Conservation (phyloP, 2,329 filamentous ascomycete genomes). For the Cercospora sp. region DNA sequence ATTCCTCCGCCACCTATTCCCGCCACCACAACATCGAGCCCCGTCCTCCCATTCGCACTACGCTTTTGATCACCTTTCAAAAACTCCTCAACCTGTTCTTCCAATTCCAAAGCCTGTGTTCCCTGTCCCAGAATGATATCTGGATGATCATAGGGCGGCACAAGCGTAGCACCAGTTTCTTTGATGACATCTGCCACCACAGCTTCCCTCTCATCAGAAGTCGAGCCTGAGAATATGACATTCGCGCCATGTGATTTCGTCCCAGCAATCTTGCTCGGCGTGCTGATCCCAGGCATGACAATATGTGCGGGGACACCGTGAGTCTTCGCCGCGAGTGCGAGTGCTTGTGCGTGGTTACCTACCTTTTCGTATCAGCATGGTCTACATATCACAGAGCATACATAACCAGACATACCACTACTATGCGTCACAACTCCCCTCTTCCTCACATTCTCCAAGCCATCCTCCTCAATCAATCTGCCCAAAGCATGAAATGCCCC, state of each 20-base stretch:
- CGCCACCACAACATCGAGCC: conserved; percentile 62
- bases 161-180: conserved; percentile 71
- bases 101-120: conserved; percentile 81
- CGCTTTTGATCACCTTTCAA: conserved; percentile 37
- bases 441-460: conserved; percentile 56
- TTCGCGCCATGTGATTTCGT: conserved; percentile 75
- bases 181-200: conserved; percentile 67
- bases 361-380: conserved; percentile 3
- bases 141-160: conserved; percentile 90
- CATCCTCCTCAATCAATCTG: conserved; percentile 63
- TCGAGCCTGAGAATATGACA: conserved; percentile 80
- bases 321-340: conserved; percentile 77
- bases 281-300: conserved; percentile 86
- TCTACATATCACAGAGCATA: not conserved
- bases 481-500: conserved; percentile 86
- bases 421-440: conserved; percentile 87
- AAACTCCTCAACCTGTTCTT: conserved; percentile 65
- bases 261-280: conserved; percentile 81
- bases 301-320: conserved; percentile 78
- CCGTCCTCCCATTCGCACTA: conserved; percentile 14
- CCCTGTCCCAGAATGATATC: conserved; percentile 92
- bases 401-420: conserved; percentile 60
- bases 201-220: conserved; percentile 76
- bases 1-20: conserved; percentile 88
- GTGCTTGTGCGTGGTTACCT: conserved; percentile 95